Base-by-base conservation (phyloP, 768 basidiomycete species). In the Russula brevipes region DNA sequence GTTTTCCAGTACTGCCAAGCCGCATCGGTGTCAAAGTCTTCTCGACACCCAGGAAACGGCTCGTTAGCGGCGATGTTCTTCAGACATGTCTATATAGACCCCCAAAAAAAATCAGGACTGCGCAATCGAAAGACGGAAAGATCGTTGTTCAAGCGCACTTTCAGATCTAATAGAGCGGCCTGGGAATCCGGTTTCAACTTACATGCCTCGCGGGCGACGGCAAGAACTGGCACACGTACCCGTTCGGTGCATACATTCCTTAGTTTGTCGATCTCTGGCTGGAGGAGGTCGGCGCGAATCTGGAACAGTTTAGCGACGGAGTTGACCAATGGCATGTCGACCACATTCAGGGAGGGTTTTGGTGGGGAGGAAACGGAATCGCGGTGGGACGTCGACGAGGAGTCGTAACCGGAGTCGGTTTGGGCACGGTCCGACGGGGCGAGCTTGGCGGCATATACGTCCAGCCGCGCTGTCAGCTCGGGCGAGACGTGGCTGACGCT, bases 51-150 rank as follows among this genome's bases (percentile, higher is more conserved):
- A 1, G 94, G 94, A 71, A 95, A 95, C 1, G 88, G 76, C 12
- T 82, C 80, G 31, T 91, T 89, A 14, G 89, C 87, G 58, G 88
- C 91, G 71, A 98, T 89, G 66, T 93, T 91, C 77, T 96, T 96
- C 58, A 98, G 77, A 71, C 90, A 94, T 41, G 89, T 90, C 90
- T 94, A 59, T 17, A 49, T 44, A 70, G 5, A 70, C 30, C 38
- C 52, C 38, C 12, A 42, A 63, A 33, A 33, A 45, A 46, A 31
- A 51, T 59, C 46, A 53, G 39, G 39, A 69, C n/a, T 19, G 51
- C 3, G 8, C 14, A 54, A 41, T 38, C 39, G 16, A 59, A 42
- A 42, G 51, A 60, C 44, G 38, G 68, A 52, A 61, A 68, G 47
- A 64, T 33, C 42, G 59, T 36, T 45, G 12, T 41, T 50, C 11